Percentiles rank a stretch among this genome's conserved stretches.
Evolutionary conservation across 176 grass and related monocot species (phyloP).

Genomic region (Eremochloa ophiuroides): DNA sequence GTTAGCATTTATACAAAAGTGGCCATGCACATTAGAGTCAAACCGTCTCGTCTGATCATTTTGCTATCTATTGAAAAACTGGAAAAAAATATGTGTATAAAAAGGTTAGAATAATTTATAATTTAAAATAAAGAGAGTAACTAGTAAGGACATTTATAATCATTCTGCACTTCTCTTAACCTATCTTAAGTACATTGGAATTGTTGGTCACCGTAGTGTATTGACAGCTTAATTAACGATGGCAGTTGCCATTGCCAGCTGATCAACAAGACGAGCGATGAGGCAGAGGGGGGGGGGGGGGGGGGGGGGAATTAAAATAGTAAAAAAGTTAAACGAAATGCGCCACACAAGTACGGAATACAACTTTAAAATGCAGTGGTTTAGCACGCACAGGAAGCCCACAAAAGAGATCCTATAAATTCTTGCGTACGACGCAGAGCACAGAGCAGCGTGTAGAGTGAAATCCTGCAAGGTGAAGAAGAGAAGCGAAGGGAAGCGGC

Average conservation of each 20-base stretch:
- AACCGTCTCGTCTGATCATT: too few relatives aligned
- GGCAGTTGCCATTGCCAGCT: neutral
- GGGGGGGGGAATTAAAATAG: too few relatives aligned
- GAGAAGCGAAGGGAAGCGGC: neutral
- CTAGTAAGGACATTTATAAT: neutral
- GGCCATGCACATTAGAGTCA: too few relatives aligned
- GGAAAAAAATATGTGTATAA: too few relatives aligned
- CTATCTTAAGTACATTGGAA: neutral
- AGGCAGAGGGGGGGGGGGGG: neutral
- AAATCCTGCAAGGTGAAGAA: neutral
- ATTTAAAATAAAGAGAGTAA: too few relatives aligned
- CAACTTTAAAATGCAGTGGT: neutral
- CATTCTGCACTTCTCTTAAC: too few relatives aligned
- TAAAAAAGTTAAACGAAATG: neutral
- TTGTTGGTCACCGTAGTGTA: neutral
- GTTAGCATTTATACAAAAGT: too few relatives aligned
- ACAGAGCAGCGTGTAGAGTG: neutral
- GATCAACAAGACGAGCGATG: neutral
- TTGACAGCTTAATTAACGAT: neutral
- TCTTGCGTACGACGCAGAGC: neutral
- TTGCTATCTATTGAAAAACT: too few relatives aligned
- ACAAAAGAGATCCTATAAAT: constrained; percentile 11
- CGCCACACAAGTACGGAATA: neutral
- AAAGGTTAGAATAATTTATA: too few relatives aligned
- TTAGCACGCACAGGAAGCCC: neutral